These are phyloP conservation scores for Tetracladium maxilliforme DNA, from an alignment of 2,329 filamentous ascomycete genomes.

Conservation along the genomic window DNA sequence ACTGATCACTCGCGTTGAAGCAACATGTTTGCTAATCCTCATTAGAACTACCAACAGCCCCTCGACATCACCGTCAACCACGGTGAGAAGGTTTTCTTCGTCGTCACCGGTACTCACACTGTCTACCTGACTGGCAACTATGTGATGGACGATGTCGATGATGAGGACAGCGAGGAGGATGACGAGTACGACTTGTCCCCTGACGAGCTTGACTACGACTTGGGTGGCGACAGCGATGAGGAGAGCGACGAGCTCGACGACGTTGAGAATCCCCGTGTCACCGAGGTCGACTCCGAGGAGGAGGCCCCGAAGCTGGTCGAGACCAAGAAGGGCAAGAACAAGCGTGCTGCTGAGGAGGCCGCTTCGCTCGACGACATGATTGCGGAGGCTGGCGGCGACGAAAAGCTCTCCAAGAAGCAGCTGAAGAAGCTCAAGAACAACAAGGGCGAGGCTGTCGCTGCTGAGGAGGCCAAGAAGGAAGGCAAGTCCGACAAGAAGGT, in stretches of 20 bases:
- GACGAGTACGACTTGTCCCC: conserved; percentile 69
- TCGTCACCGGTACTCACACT: conserved; percentile 77
- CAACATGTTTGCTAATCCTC: conserved; percentile 8
- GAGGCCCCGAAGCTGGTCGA: conserved; percentile 46
- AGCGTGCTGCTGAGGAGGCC: conserved; percentile 66
- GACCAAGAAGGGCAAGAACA: conserved; percentile 67
- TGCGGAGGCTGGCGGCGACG: conserved; percentile 44
- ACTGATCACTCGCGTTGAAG: conserved; percentile 3
- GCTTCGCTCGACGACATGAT: conserved; percentile 75
- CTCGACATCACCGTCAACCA: conserved; percentile 86
- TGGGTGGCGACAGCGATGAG: conserved; percentile 32
- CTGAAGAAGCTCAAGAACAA: conserved; percentile 99
- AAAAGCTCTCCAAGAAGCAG: conserved; percentile 88
- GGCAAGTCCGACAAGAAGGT: conserved; percentile 80
- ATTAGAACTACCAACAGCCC: conserved; percentile 83
- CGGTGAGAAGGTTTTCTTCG: conserved; percentile 83
- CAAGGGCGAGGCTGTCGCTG: conserved; percentile 69
- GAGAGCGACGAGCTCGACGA: conserved; percentile 68
- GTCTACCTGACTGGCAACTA: conserved; percentile 96
- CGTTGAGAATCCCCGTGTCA: conserved; percentile 66
- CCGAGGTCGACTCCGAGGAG: conserved; percentile 70
- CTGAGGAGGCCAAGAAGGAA: conserved; percentile 40
- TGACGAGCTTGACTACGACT: conserved; percentile 61
- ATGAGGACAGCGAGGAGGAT: conserved; percentile 45
- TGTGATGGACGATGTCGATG: conserved; percentile 54